A percentile compares a stretch with the other conserved stretches of the same genome.
Conservation (phyloP, 371 early-diverging fungal genomes). For the Rhizopus delemar region DNA sequence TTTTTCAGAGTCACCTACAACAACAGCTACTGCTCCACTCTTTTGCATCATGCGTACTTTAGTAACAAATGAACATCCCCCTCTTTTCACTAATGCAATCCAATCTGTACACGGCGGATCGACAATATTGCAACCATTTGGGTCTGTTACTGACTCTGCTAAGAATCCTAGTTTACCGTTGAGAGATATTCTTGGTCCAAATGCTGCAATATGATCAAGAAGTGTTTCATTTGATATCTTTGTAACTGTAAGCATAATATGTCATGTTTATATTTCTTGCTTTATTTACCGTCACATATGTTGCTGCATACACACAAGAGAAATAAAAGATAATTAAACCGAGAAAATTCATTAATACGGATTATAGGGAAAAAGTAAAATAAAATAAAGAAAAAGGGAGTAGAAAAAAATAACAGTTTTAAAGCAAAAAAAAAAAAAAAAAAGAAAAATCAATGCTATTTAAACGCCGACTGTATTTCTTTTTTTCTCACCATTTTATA, state of each 20-base stretch:
- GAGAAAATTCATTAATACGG: conserved; percentile 11
- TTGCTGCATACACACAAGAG: conserved; percentile 20
- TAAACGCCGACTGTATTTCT: too few relatives aligned
- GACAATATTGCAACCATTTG: conserved; percentile 35
- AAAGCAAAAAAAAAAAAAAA: too few relatives aligned
- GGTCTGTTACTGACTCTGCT: conserved; percentile 35
- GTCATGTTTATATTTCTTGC: neutral
- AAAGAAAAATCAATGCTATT: too few relatives aligned
- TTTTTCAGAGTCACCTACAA: conserved; percentile 79
- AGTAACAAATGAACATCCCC: conserved; percentile 82
- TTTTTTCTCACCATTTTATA: too few relatives aligned
- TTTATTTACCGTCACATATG: conserved; percentile 21
- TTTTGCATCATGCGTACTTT: conserved; percentile 87
- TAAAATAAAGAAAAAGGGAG: conserved; percentile 1
- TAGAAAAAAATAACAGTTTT: too few relatives aligned
- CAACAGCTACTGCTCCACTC: conserved; percentile 82
- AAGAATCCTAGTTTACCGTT: conserved; percentile 53
- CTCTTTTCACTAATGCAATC: conserved; percentile 83
- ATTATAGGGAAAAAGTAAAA: neutral
- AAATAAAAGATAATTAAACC: conserved; percentile 4
- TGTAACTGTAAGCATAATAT: neutral
- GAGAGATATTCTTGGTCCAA: conserved; percentile 59
- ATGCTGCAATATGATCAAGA: conserved; percentile 58
- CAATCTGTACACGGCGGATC: conserved; percentile 53
- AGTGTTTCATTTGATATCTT: conserved; percentile 57